These are phyloP conservation scores for Bipolaris zeicola DNA, from an alignment of 2,329 filamentous ascomycete genomes.

Conservation along the genomic window DNA sequence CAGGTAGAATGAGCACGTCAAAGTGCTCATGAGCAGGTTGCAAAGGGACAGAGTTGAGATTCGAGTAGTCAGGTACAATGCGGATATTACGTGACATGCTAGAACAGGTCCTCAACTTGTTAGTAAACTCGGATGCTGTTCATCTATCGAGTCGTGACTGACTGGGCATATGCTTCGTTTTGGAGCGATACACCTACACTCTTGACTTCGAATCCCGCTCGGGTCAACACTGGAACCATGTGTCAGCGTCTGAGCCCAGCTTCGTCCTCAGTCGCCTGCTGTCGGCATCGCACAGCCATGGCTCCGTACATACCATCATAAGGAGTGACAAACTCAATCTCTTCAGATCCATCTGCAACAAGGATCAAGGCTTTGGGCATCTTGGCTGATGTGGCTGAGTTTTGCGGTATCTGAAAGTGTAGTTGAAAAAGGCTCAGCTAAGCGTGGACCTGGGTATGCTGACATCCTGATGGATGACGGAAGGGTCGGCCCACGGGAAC, in stretches of 20 bases:
- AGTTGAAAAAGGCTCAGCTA: background rate
- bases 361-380: conserved; percentile 48
- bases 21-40: conserved; percentile 23
- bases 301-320: conserved; percentile 43
- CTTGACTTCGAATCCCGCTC: conserved; percentile 46
- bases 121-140: background rate
- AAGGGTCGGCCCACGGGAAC: background rate
- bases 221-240: conserved; percentile 39
- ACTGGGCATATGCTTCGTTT: conserved; percentile 40
- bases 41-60: conserved; percentile 23
- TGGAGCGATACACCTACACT: conserved; percentile 46
- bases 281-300: background rate
- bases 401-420: background rate
- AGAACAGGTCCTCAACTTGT: background rate
- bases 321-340: conserved; percentile 50
- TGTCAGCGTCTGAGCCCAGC: background rate
- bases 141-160: conserved; percentile 4
- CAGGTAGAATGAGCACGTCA: conserved; percentile 48
- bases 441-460: conserved; percentile 17
- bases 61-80: conserved; percentile 43
- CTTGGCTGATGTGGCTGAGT: background rate
- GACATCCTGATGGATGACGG: conserved; percentile 7
- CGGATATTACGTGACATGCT: conserved; percentile 48
- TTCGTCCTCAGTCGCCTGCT: background rate
- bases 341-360: conserved; percentile 48